Evolutionary conservation across 768 basidiomycete genomes (phyloP).

Genomic region (Cubamyces lactineus): DNA sequence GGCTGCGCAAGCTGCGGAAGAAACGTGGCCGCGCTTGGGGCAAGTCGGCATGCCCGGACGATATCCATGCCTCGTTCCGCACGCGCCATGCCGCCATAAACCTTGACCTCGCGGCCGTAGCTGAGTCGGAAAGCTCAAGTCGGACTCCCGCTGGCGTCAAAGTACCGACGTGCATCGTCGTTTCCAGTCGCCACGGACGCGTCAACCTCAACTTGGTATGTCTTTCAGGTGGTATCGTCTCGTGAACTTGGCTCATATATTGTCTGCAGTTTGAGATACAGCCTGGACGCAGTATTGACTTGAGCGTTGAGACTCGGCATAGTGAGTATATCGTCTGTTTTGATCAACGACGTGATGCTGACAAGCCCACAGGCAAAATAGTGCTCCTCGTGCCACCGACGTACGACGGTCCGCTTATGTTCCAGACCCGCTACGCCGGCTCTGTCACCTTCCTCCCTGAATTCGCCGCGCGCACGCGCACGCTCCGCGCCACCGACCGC

Average conservation of each 20-base stretch:
- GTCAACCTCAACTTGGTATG: slow-evolving; percentile 31
- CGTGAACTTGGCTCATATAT: not conserved
- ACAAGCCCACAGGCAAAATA: slow-evolving; percentile 14
- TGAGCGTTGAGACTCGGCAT: slow-evolving; percentile 18
- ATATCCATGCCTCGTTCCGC: slow-evolving; percentile 30
- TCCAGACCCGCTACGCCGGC: slow-evolving; percentile 9
- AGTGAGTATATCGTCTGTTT: not conserved
- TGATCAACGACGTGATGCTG: not conserved
- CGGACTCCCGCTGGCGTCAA: not conserved
- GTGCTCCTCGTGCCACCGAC: slow-evolving; percentile 26
- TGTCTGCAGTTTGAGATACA: slow-evolving; percentile 17
- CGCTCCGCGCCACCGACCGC: slow-evolving; percentile 21
- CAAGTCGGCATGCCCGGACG: not conserved
- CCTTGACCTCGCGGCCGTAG: slow-evolving; percentile 31
- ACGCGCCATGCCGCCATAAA: slow-evolving; percentile 31
- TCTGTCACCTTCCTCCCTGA: slow-evolving; percentile 25
- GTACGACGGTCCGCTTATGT: slow-evolving; percentile 24
- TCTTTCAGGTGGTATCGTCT: not conserved
- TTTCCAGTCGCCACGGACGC: slow-evolving; percentile 26
- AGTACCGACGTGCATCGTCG: slow-evolving; percentile 21
- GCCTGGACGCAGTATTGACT: slow-evolving; percentile 18
- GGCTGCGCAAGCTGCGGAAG: not conserved
- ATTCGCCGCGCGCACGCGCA: slow-evolving; percentile 26
- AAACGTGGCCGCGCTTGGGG: slow-evolving; percentile 12
- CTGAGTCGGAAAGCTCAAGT: not conserved